Base-by-base conservation (phyloP, 768 basidiomycete genomes). In the Pulveroboletus sp. region DNA sequence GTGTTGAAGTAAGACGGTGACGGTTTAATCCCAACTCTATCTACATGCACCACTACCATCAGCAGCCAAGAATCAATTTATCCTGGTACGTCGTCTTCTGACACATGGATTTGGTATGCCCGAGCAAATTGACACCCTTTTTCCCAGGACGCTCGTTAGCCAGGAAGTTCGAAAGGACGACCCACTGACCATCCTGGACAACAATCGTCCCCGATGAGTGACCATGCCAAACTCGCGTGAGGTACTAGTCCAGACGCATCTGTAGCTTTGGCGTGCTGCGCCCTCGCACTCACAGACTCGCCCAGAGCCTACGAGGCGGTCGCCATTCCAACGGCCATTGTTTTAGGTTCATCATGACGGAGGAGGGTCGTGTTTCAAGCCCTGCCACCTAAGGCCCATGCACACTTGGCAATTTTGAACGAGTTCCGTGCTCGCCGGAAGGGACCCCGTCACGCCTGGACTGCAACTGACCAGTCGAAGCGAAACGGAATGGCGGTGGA, bases 311-410 rank as follows among this genome's bases (percentile, higher is more conserved):
- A 26, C 21, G 5, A n/a, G 17, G n/a, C n/a, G 31, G 11, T 33
- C 11, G 37, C 28, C 26, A 36, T 31, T 15, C 48, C 45, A 50
- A 33, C 14, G 30, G 21, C 28, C 3, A 21, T 21, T 12, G 31
- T 45, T 46, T 38, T 38, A 42, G 54, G 46, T 51, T 12, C 30
- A 41, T 42, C 26, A 24, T 35, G 43, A 41, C n/a, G 6, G 17
- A 39, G 17, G 12, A 28, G 32, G 32, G 30, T 31, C 10, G n/a
- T 36, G 47, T 56, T 55, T 55, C 54, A 38, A 24, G 15, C 24
- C 28, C 11, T 40, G 43, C 21, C 38, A 51, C 50, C 52, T 47
- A 60, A 53, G 50, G 2, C 50, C 42, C 36, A n/a, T 28, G 15
- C 44, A 26, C 32, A n/a, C 8, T 15, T 8, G 6, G 3, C 33